phyloP scores from a whole-genome alignment of 1,284 basidiomycete species.

The Somion occarium region DNA sequence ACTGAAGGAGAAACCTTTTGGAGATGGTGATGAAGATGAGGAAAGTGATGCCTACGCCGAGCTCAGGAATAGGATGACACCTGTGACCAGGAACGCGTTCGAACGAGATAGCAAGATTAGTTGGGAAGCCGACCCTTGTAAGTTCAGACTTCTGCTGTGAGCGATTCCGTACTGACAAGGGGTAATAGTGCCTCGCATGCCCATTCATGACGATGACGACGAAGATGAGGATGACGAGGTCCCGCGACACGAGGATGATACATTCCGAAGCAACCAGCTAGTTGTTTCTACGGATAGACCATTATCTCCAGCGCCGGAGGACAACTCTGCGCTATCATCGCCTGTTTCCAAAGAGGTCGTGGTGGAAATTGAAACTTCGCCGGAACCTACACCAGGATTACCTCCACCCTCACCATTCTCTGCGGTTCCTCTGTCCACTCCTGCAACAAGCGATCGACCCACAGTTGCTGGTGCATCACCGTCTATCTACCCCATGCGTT shows the following conservation, averaged over 20 bases:
- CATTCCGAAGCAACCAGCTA: conserved; percentile 33
- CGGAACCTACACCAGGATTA: conserved; percentile 51
- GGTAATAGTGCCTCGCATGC: conserved; percentile 56
- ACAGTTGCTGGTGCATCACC: conserved; percentile 48
- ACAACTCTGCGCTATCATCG: neutral
- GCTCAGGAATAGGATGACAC: conserved; percentile 27
- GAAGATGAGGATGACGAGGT: conserved; percentile 45
- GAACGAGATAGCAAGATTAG: conserved; percentile 61
- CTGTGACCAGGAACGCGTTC: conserved; percentile 29
- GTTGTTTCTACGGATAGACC: conserved; percentile 22
- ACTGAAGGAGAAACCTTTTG: conserved; percentile 49
- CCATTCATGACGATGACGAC: conserved; percentile 48
- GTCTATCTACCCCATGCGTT: conserved; percentile 48
- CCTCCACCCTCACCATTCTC: conserved; percentile 50
- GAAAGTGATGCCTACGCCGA: conserved; percentile 60
- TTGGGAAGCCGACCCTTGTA: conserved; percentile 70
- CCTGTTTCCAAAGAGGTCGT: conserved; percentile 42
- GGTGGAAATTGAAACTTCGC: conserved; percentile 56
- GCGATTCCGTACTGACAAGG: conserved; percentile 10
- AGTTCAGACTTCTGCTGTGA: conserved; percentile 17
- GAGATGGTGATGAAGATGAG: conserved; percentile 47
- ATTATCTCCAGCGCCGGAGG: conserved; percentile 4
- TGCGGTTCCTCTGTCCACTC: conserved; percentile 39
- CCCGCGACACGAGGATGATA: conserved; percentile 26
- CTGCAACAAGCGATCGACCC: conserved; percentile 13